Evolutionary conservation across 768 basidiomycete species (phyloP), one percentile per base, ranked within the genome.

Genomic region (Trametes punicea): DNA sequence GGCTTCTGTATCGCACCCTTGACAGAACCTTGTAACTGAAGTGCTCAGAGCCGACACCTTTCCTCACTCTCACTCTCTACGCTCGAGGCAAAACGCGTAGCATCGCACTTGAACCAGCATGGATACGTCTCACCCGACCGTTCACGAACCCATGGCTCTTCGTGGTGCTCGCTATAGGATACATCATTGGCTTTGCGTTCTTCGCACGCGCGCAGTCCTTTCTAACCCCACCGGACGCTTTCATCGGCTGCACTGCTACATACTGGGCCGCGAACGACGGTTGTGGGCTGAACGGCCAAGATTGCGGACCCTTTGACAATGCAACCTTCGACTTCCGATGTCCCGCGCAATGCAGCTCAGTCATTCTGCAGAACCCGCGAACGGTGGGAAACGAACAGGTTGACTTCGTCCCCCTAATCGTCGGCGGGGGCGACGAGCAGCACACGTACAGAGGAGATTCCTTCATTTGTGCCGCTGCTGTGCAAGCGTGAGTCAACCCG

Each of bases 381-480:
- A 81, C 88, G 0, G 78, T 95, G 23, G 92, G 93, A 21, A 69
- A 81, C 46, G 70, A 81, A 52, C 75, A 85, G 59, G 75, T 85
- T 31, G 81, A 80, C 42, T 89, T 82, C 61, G 78, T 81, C 20
- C 90, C 91, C 6, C 74, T 93, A 21, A 76, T 94, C 44, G 87
- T 94, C 2, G 92, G 93, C n/a, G 93, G 93, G 16, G 90, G 91
- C 2, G 90, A 92, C 70, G 58, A 58, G 0, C 75, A 83, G 44
- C 66, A 67, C 36, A 93, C 90, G 4, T 94, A 93, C 65, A 79
- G 93, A 65, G 90, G 84, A 2, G 93, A 94, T 67, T 84, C 79
- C 53, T 94, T 93, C 67, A 81, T 93, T 33, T 94, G 93, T 67
- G 83, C 89, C 38, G 84, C 92, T 38, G 92, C 90, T 36, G 75